These are phyloP conservation scores for Ploettnerulaceae sp. DNA, from an alignment of 2,329 filamentous ascomycete genomes.

Conservation along the genomic window DNA sequence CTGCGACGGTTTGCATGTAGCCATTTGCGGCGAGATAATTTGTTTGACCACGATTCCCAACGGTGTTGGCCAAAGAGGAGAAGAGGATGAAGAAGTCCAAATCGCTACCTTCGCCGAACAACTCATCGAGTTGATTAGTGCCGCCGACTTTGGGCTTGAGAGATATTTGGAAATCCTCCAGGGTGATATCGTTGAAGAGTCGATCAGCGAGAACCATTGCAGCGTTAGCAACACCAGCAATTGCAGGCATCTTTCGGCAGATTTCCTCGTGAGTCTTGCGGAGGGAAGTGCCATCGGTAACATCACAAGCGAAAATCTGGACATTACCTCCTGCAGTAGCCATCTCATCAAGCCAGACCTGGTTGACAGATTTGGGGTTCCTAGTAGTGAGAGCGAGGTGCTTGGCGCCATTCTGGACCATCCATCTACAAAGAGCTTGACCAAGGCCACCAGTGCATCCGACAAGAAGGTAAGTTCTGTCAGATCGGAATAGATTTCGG, in stretches of 20 bases:
- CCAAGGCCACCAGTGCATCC: slow-evolving; percentile 33
- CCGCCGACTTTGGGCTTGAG: slow-evolving; percentile 37
- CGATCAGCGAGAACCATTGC: slow-evolving; percentile 42
- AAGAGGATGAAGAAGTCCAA: slow-evolving; percentile 39
- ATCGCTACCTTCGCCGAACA: slow-evolving; percentile 26
- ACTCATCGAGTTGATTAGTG: slow-evolving; percentile 31
- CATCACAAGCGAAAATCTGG: slow-evolving; percentile 12
- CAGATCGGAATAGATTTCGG: slow-evolving; percentile 8
- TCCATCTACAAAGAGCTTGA: slow-evolving; percentile 38
- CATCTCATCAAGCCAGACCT: slow-evolving; percentile 12
- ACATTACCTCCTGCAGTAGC: slow-evolving; percentile 7
- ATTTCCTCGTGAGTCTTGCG: slow-evolving; percentile 11
- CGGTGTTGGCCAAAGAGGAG: slow-evolving; percentile 31
- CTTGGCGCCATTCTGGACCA: slow-evolving; percentile 37
- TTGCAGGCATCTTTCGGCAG: slow-evolving; percentile 30
- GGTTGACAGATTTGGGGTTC: slow-evolving; percentile 33
- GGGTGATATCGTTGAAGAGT: slow-evolving; percentile 32
- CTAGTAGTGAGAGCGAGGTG: slow-evolving; percentile 39
- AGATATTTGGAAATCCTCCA: slow-evolving; percentile 26
- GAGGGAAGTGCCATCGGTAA: slow-evolving; percentile 10
- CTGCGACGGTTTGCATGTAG: slow-evolving; percentile 34
- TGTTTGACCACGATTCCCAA: slow-evolving; percentile 37
- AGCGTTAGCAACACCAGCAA: slow-evolving; percentile 41
- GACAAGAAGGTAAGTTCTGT: slow-evolving; percentile 31
- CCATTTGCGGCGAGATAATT: slow-evolving; percentile 44